Conservation (phyloP, 2,329 filamentous ascomycete species). For the Celoporthe dispersa region DNA sequence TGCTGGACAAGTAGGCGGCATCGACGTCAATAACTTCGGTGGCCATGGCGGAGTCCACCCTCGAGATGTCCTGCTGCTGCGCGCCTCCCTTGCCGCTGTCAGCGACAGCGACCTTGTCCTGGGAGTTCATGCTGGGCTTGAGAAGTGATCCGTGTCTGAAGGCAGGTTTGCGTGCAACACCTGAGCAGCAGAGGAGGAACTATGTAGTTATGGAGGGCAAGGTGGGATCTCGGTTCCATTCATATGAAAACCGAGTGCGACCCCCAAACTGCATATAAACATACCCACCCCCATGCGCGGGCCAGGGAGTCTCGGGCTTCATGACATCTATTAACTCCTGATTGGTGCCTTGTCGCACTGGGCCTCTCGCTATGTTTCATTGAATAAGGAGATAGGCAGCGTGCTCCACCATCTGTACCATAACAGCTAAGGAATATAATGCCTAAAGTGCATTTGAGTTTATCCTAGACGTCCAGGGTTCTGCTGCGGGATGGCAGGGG, state of each 20-base stretch:
- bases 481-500: not conserved
- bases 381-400: slow-evolving; percentile 3
- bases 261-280: not conserved
- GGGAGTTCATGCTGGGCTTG: not conserved
- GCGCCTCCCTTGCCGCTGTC: slow-evolving; percentile 3
- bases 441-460: not conserved
- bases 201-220: not conserved
- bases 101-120: slow-evolving; percentile 11
- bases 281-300: not conserved
- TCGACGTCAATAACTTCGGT: slow-evolving; percentile 27
- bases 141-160: not conserved
- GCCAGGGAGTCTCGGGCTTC: not conserved
- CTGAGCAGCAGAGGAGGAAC: not conserved
- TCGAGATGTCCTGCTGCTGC: slow-evolving; percentile 7
- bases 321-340: not conserved
- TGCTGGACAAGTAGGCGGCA: slow-evolving; percentile 24
- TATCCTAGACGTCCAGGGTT: not conserved
- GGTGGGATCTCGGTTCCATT: not conserved
- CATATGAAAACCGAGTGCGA: not conserved
- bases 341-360: not conserved
- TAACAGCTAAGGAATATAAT: not conserved
- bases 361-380: not conserved
- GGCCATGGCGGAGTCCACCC: slow-evolving; percentile 21
- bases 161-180: not conserved
- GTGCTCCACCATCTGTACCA: slow-evolving; percentile 8